phyloP scores from a whole-genome alignment of 2,329 filamentous ascomycete species.

The Exophiala sideris region DNA sequence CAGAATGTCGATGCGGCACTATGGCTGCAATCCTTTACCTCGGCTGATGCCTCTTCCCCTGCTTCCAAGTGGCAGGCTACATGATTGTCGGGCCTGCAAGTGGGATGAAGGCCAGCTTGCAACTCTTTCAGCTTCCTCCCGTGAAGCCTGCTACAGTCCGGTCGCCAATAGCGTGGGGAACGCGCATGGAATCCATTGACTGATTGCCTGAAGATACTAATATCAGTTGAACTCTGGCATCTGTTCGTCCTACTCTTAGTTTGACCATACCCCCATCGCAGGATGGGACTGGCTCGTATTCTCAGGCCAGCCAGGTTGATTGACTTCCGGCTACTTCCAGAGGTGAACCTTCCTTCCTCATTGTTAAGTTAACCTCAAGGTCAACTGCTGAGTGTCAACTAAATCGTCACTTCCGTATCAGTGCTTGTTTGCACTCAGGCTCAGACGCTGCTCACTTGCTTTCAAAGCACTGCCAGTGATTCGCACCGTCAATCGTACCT shows the following conservation, averaged over 20 bases:
- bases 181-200: not conserved
- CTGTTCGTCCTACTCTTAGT: constrained; percentile 15
- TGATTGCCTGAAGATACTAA: constrained; percentile 1
- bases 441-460: no score
- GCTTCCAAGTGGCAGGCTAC: constrained; percentile 5
- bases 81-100: not conserved
- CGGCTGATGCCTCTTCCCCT: not conserved
- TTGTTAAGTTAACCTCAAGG: no score
- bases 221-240: not conserved
- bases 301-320: constrained; percentile 9
- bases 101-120: not conserved
- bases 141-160: constrained; percentile 6
- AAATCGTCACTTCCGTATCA: no score
- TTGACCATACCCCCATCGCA: constrained; percentile 6
- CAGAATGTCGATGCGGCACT: constrained; percentile 15
- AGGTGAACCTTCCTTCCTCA: constrained; percentile 2
- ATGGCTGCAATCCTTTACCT: not conserved
- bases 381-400: no score
- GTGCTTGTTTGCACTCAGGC: no score
- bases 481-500: constrained; percentile 1
- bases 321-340: constrained; percentile 5
- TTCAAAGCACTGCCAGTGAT: no score
- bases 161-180: constrained; percentile 20
- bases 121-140: constrained; percentile 5
- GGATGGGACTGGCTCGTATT: constrained; percentile 4